Base-by-base conservation (phyloP, 176 grass and related monocot genomes). In the Aegilops longissima region DNA sequence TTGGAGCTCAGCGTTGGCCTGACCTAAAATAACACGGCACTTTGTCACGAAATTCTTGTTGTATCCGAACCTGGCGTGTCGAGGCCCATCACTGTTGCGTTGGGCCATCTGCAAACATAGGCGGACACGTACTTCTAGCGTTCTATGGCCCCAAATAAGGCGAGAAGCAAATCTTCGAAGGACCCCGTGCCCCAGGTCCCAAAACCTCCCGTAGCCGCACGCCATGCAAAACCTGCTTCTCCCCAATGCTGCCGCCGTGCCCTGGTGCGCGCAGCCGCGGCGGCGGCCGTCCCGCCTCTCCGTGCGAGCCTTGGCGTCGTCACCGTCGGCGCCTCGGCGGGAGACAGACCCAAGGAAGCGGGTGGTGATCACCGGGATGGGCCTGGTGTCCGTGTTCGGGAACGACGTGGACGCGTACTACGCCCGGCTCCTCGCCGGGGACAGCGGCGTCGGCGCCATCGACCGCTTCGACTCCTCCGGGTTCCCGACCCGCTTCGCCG, bases 311-410 rank as follows among this genome's bases (percentile, higher is more conserved):
- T 74, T 49, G 20, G 33, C 62, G 31, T 51, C 33, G 12, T 54
- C 51, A 54, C 51, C 51, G 51, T 44, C 51, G 1, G 78, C 67
- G 2, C 85, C 81, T 0, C 82, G 61, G 4, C 78, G 90, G 31
- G 93, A 92, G 84, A 83, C 78, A n/a, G 82, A 90, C 68, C 90
- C 85, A 24, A 86, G 86, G 83, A 95, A 86, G 61, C 87, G 85
- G 23, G 79, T 92, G 79, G 87, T 88, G 72, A 81, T 92, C 40
- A 92, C 90, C 3, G 88, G 90, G 18, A 92, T 82, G 82, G 93
- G 82, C n/a, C 30, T 90, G 47, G 88, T 84, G 49, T 90, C 90
- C 5, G 90, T 95, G 64, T 95, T 92, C 51, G 90, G 88, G 69
- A 91, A 76, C 36, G 86, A 89, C 33, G 69, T 81, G 21, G 89